Evolutionary conservation across 768 basidiomycete genomes (phyloP), one percentile per base, ranked within the genome.

Genomic region (Mycena floridula): DNA sequence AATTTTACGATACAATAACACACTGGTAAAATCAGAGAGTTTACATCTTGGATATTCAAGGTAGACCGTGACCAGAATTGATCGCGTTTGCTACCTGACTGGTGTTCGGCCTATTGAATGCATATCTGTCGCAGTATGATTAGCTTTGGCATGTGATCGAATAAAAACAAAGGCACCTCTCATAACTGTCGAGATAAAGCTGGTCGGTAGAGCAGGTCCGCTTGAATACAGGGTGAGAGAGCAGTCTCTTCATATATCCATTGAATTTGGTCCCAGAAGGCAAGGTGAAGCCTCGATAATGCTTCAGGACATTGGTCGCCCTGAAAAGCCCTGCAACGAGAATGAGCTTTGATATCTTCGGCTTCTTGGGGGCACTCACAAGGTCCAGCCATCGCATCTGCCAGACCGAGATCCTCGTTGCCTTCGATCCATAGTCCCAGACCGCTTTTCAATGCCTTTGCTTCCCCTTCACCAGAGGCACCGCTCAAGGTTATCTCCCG

Each of bases 71-170:
- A 18, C 84, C 85, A 6, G 75, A 59, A 47, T 88, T 88, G 52
- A 87, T 87, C 4, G 85, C 85, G 50, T 77, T 79, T 5, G 84
- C 85, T 9, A 85, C 81, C 53, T 81, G 80, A 52, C 84, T 85
- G 4, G 85, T 86, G 55, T 86, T 82, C 3, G 85, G 82, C 24
- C 84, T 69, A 54, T 89, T 89, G 55, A 77, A 81, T 0, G 85
- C 85, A 54, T 87, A 88, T 55, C 85, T 88, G 47, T 25, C 32
- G 5, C 27, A 21, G 40, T 24, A 24, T n/a, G 25, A 16, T 45
- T 18, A 44, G 6, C 21, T 25, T 16, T 8, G 11, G 37, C 30
- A 22, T 40, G 20, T n/a, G 25, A 18, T 16, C 8, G 28, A 25
- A 16, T 36, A 11, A 40, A 5, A 16, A 12, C 8, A 36, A 7